These are phyloP conservation scores for Yamadazyma spencermartinsiae DNA, from an alignment of 1,139 yeast genomes.

Conservation along the genomic window DNA sequence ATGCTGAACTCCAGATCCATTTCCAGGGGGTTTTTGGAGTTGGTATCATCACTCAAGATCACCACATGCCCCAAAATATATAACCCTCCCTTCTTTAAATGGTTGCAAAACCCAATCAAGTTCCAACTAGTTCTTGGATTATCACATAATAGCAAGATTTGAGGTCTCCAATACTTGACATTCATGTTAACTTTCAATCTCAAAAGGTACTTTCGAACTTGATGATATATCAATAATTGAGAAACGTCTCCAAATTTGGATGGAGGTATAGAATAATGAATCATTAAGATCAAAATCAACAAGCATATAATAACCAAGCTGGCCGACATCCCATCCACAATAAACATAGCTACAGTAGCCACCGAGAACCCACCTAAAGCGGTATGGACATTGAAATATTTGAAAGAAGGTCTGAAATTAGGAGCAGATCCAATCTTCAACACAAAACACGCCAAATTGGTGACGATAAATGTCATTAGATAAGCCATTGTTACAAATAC, in stretches of 20 bases:
- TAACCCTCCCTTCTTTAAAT: constrained; percentile 90
- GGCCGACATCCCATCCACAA: constrained; percentile 91
- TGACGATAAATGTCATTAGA: constrained; percentile 90
- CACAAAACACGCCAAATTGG: constrained; percentile 88
- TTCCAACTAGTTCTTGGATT: constrained; percentile 92
- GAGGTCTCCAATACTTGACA: constrained; percentile 98
- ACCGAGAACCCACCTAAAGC: constrained; percentile 73
- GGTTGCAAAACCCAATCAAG: constrained; percentile 89
- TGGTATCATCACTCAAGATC: constrained; percentile 51
- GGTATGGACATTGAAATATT: constrained; percentile 77
- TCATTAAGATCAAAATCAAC: constrained; percentile 64
- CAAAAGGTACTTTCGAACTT: constrained; percentile 84
- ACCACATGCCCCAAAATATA: constrained; percentile 91
- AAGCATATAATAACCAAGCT: constrained; percentile 68
- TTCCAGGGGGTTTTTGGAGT: constrained; percentile 15
- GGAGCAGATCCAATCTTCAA: constrained; percentile 92
- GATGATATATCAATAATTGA: constrained; percentile 90
- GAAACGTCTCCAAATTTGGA: constrained; percentile 98
- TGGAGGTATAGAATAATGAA: constrained; percentile 91
- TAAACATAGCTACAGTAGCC: constrained; percentile 83
- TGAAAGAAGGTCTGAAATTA: constrained; percentile 92
- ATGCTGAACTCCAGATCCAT: constrained; percentile 29
- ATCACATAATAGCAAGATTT: constrained; percentile 80
- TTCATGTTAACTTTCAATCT: constrained; percentile 81
- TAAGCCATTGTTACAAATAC: constrained; percentile 96